Base-by-base conservation (phyloP, 495 filamentous ascomycete species). In the Aspergillus leporis region DNA sequence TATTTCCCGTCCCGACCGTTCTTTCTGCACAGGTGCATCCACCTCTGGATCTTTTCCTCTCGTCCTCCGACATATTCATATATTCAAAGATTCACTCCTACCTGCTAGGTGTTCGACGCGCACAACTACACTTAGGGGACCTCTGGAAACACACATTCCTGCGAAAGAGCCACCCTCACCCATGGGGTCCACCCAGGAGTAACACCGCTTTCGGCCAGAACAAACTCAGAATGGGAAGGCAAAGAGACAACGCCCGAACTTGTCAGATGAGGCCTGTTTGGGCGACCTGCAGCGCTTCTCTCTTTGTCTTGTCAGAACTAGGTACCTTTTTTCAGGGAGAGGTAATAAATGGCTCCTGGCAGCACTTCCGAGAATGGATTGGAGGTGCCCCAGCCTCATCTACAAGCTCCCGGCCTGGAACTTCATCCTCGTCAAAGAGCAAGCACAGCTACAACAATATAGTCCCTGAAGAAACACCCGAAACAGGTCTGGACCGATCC, bases 61-160 rank as follows among this genome's bases (percentile, higher is more conserved):
- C 87, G 25, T 75, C 80, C 28, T 75, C 85, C 1, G 92, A 97
- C 59, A 73, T 96, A 3, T 81, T 86, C 22, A 82, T 78, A 0
- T 98, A 98, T 66, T 89, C 92, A 0, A 80, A 81, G 4, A 88
- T 97, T 45, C 88, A 94, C 66, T 84, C 92, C 5, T 98, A 97
- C 70, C 84, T 98, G 0, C 74, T 97, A 2, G 86, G 88, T 0
- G 83, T 97, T 22, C 87, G 92, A 21, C 84, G 91, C 32, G 88
- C 91, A 3, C 91, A 97, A 65, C 79, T 96, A 4, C 84, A 87
- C 38, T 79, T 97, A 0, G 87, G 90, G 4, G 82, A 89, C 64
- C 73, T 97, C 19, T 97, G 94, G 91, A 90, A 91, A 60, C 88
- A 89, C 49, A 88, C 87, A 0, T 78, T 85, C 0, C 80, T 95